Conservation (phyloP, 2,329 filamentous ascomycete genomes). For the Fusarium subtropicale region DNA sequence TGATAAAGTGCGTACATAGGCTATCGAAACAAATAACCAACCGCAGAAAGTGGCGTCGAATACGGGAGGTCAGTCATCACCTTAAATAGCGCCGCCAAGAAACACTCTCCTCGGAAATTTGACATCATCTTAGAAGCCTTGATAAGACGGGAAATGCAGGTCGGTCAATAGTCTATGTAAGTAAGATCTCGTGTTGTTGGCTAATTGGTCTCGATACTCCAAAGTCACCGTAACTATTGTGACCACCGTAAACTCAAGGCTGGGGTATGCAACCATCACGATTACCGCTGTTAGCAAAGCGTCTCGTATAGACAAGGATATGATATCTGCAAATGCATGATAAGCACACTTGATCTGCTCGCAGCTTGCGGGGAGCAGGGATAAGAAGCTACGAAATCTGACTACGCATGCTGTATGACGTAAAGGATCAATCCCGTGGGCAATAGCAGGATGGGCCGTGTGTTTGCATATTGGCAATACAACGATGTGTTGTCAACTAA, state of each 20-base stretch:
- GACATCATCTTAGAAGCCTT: constrained; percentile 7
- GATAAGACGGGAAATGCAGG: constrained; percentile 7
- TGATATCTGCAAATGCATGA: neutral
- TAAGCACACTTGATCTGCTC: neutral
- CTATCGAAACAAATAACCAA: neutral
- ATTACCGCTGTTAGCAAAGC: neutral
- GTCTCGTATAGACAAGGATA: neutral
- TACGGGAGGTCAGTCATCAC: neutral
- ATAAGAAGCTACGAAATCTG: neutral
- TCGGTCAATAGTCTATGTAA: neutral
- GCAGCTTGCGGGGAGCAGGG: constrained; percentile 7
- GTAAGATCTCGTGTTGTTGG: constrained; percentile 22
- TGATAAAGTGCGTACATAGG: neutral
- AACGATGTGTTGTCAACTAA: neutral
- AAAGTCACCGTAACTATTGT: neutral
- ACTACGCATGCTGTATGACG: constrained; percentile 17
- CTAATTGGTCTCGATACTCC: constrained; percentile 6
- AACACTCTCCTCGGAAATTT: neutral
- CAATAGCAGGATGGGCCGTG: neutral
- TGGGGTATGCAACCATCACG: neutral
- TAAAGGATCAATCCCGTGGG: neutral
- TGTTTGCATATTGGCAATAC: neutral
- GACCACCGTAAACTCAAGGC: neutral
- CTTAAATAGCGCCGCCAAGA: constrained; percentile 13
- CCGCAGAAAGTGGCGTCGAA: constrained; percentile 21